Evolutionary conservation across 306 rosid species (phyloP).

Genomic region (Notholithocarpus densiflorus): DNA sequence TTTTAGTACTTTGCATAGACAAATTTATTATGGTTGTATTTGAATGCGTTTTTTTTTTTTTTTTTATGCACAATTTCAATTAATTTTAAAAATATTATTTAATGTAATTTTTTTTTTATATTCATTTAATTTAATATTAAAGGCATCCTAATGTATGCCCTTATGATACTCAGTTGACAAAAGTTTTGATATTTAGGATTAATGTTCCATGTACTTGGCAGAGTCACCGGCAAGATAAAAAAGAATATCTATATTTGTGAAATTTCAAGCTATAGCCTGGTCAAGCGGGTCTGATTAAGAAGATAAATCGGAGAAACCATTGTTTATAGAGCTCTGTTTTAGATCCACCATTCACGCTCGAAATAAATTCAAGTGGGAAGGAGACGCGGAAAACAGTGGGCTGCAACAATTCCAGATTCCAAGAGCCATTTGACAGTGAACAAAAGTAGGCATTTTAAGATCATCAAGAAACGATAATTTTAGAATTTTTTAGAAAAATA

Average conservation of each 20-base stretch:
- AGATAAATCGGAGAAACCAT: not conserved
- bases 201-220: not conserved
- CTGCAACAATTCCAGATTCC: not conserved
- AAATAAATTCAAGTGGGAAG: not conserved
- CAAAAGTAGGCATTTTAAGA: not conserved
- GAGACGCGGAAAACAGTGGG: not conserved
- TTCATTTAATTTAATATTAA: too few species aligned
- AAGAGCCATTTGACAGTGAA: not conserved
- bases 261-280: not conserved
- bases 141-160: too few species aligned
- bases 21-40: too few species aligned
- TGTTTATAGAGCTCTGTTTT: not conserved
- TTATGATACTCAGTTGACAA: too few species aligned
- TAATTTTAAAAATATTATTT: too few species aligned
- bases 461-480: not conserved
- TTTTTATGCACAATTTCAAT: too few species aligned
- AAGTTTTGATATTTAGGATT: not conserved
- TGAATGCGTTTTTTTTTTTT: too few species aligned
- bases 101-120: too few species aligned
- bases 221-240: not conserved
- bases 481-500: not conserved
- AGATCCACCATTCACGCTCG: not conserved
- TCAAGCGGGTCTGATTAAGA: not conserved
- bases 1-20: too few species aligned
- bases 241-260: not conserved